Evolutionary conservation across 805 yeast species (phyloP), one percentile per base, ranked within the genome.

Genomic region (Monosporozyma aquatica): DNA sequence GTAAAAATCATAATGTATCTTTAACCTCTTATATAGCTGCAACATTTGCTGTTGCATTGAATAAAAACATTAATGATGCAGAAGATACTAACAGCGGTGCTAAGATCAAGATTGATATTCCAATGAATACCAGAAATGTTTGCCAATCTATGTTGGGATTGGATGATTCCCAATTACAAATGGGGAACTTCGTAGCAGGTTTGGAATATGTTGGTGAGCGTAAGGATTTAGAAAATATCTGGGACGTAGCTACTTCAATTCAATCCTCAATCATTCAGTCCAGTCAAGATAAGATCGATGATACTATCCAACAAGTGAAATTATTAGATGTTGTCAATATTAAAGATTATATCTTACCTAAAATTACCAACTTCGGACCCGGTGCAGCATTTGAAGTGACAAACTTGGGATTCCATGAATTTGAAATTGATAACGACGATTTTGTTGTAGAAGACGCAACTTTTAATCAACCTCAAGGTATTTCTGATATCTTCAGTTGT

Each of bases 381-480:
- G 45, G 45, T 20, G 44, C 53, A 6, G 54, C 61, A 1, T 59
- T 59, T 44, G 64, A 59, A 47, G 47, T 59, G 9, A 51, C 62
- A 6, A 59, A 59, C 41, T 38, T 59, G 13, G 64, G 64, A 1
- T 43, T 43, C 17, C 56, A 53, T 24, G 25, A 46, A 4, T 59
- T 58, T 35, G 29, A 35, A 24, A 14, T 32, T 14, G 29, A 26
- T n/a, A 27, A 14, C 10, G 32, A 37, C 14, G 32, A 37, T 10
- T 59, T 43, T 30, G 13, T 26, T 17, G 53, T 58, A 1, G 43
- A 41, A 20, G 55, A 59, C 35, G 58, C 58, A 3, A 17, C 40
- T 8, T 59, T 59, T 41, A 52, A 54, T 33, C 54, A 54, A 43
- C 62, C 62, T 2, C 62, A 56, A 41, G 52, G 59, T 11, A 44